phyloP scores from a whole-genome alignment of 306 rosid genomes.

The Medicago truncatula region DNA sequence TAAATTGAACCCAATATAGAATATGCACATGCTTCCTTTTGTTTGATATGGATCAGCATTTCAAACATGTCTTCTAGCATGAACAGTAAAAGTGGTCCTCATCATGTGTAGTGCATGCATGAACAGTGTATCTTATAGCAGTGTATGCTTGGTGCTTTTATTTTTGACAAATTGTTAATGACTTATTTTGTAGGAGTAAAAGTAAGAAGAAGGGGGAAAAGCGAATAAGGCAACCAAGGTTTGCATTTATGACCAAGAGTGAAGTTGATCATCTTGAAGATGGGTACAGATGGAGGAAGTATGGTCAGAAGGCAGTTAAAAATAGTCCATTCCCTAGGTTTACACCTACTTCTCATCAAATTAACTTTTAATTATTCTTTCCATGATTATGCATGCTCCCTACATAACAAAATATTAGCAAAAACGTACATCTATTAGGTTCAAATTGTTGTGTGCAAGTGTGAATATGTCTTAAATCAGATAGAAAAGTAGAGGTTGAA shows the following conservation, averaged over 20 bases:
- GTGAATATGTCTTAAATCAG: too few relatives aligned
- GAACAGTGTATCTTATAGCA: too few relatives aligned
- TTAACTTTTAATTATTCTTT: not conserved
- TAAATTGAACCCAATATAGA: too few relatives aligned
- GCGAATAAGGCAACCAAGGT: slow-evolving; percentile 86
- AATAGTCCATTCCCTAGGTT: slow-evolving; percentile 96
- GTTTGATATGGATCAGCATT: too few relatives aligned
- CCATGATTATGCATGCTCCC: not conserved
- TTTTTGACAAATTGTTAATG: slow-evolving; percentile 23
- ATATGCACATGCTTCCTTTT: too few relatives aligned
- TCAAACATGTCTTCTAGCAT: too few relatives aligned
- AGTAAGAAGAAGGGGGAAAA: slow-evolving; percentile 82
- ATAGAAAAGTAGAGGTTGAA: too few relatives aligned
- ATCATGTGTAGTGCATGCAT: too few relatives aligned
- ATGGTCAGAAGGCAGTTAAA: slow-evolving; percentile 98
- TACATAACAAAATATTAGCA: not conserved
- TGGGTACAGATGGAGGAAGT: slow-evolving; percentile 97
- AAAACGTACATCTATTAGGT: too few relatives aligned
- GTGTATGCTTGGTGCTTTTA: not conserved
- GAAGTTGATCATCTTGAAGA: slow-evolving; percentile 97
- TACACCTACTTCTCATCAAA: slow-evolving; percentile 34
- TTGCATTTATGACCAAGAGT: slow-evolving; percentile 96
- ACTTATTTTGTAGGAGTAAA: slow-evolving; percentile 70
- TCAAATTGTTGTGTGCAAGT: too few relatives aligned
- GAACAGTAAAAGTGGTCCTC: too few relatives aligned